Evolutionary conservation across 2,329 filamentous ascomycete species (phyloP), one percentile per base, ranked within the genome.

Genomic region (Hypomyces rosellus): DNA sequence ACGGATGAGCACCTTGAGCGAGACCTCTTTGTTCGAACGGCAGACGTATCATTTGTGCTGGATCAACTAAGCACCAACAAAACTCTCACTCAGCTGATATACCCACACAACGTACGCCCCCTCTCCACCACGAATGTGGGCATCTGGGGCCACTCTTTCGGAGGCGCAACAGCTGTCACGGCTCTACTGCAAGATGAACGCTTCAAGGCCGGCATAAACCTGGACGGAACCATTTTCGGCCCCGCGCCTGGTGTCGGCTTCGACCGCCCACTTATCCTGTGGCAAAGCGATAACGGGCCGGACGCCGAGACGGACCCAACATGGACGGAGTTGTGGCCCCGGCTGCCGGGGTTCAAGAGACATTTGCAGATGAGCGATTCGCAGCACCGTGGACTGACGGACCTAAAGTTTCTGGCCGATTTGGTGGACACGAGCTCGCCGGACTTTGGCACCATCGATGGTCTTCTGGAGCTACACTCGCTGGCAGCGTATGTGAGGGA

Each of bases 91-190:
- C 25, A 14, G 30, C 50, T 52, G 22, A 13, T 52, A 6, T 49
- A 34, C 4, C 39, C 50, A 3, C 12, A 14, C 16, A 18, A 45
- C 12, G 40, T 41, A 5, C 38, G 33, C 18, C 38, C 46, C 13
- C 38, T 22, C 20, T 49, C 25, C 18, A 30, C 40, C 11, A 14
- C 37, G 30, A 47, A 33, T 14, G 50, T 45, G 18, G 46, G 45
- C 14, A 45, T 52, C 22, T 52, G 50, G 50, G 50, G 45, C 34
- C 45, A 52, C 25, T 52, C 50, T 5, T 52, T 52, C 20, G 50
- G 50, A 5, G 50, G 45, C 34, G 45, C 48, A 4, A 49, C 50
- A 16, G 50, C 50, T n/a, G 40, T 45, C 12, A 43, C 39, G 33
- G 40, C 40, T 15, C 20, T 46, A 1, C 40, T 48, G 5, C 37